Percentiles rank a stretch among this genome's conserved stretches.
Evolutionary conservation across 495 filamentous ascomycete species (phyloP).

Genomic region (Penicillium bovifimosum): DNA sequence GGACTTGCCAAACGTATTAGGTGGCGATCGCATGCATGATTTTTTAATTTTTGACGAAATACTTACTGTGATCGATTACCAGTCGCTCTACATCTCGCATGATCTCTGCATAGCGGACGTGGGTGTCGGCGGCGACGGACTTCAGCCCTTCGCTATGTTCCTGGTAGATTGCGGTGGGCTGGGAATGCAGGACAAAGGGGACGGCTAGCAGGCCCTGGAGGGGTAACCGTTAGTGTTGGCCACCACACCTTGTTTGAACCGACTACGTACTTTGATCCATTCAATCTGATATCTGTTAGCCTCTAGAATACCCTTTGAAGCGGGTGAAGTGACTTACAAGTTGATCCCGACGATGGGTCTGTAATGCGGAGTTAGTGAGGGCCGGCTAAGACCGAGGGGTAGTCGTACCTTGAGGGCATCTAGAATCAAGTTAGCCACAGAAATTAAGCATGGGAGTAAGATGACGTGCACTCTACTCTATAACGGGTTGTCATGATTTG

Average conservation of each 20-base stretch:
- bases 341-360: constrained; percentile 75
- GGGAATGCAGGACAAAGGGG: constrained; percentile 93
- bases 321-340: constrained; percentile 47
- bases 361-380: constrained; percentile 35
- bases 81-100: constrained; percentile 89
- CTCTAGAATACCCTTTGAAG: neutral
- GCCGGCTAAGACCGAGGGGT: neutral
- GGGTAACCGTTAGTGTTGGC: constrained; percentile 45
- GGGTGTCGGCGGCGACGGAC: constrained; percentile 54
- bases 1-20: constrained; percentile 46
- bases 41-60: no score
- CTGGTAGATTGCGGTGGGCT: constrained; percentile 79
- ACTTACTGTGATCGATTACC: constrained; percentile 84
- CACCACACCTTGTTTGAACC: neutral
- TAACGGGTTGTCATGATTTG: constrained; percentile 79
- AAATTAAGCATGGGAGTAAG: neutral
- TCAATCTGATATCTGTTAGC: constrained; percentile 45
- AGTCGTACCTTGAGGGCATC: constrained; percentile 70
- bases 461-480: constrained; percentile 72
- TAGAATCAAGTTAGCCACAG: constrained; percentile 26
- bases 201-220: constrained; percentile 85
- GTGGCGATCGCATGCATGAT: neutral
- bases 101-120: constrained; percentile 88
- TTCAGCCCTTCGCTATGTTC: constrained; percentile 39
- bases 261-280: constrained; percentile 57